Evolutionary conservation across 768 basidiomycete species (phyloP).

Genomic region (Amanita thiersii): DNA sequence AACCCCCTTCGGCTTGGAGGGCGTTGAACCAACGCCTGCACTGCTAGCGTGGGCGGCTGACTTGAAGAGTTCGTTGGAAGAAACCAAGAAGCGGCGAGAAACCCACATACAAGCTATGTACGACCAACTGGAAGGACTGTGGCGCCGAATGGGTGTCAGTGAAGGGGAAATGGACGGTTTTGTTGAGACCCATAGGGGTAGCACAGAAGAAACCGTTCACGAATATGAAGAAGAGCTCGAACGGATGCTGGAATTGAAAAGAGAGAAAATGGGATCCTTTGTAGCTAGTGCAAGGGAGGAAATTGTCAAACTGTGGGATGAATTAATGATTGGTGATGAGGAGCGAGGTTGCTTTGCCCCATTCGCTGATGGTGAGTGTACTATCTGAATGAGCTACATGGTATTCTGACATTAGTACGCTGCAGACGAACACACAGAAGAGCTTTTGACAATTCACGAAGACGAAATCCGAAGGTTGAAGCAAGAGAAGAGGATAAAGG

Average conservation of each 20-base stretch:
- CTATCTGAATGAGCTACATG: background rate
- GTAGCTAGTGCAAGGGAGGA: slow-evolving; percentile 75
- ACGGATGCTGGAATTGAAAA: slow-evolving; percentile 82
- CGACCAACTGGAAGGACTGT: slow-evolving; percentile 86
- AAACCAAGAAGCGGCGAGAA: slow-evolving; percentile 69
- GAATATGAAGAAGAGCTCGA: slow-evolving; percentile 89
- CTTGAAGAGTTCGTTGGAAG: slow-evolving; percentile 52
- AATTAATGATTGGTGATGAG: slow-evolving; percentile 78
- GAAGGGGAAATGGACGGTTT: slow-evolving; percentile 88
- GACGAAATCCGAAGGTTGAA: slow-evolving; percentile 76
- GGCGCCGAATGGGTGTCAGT: slow-evolving; percentile 76
- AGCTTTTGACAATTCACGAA: slow-evolving; percentile 78
- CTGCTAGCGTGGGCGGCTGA: slow-evolving; percentile 67
- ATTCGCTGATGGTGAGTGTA: slow-evolving; percentile 66
- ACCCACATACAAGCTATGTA: slow-evolving; percentile 88
- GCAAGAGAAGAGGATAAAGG: slow-evolving; percentile 75
- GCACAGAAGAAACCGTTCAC: slow-evolving; percentile 64
- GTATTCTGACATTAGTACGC: slow-evolving; percentile 1
- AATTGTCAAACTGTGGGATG: slow-evolving; percentile 77
- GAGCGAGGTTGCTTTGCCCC: slow-evolving; percentile 76
- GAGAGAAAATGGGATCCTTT: slow-evolving; percentile 82
- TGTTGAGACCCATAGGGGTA: slow-evolving; percentile 79
- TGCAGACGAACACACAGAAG: slow-evolving; percentile 82
- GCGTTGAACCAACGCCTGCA: slow-evolving; percentile 69
- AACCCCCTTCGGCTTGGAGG: slow-evolving; percentile 51